phyloP scores from a whole-genome alignment of 2,329 filamentous ascomycete genomes.

The Paecilomyces fulvus region DNA sequence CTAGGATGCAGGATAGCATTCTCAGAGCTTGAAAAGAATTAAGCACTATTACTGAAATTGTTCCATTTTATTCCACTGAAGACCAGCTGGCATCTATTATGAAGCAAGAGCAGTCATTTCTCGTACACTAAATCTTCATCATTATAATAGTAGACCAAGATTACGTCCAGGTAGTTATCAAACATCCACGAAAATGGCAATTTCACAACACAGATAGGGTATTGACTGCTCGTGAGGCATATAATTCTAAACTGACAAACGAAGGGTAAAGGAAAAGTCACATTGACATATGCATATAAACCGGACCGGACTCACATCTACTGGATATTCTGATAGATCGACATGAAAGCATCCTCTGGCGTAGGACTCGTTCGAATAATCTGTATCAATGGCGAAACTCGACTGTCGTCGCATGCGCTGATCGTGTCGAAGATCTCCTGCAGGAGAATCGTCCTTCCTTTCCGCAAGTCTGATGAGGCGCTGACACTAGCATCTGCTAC shows the following conservation, averaged over 20 bases:
- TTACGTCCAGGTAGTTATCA: no score
- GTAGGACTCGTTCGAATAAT: conserved; percentile 19
- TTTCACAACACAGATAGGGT: no score
- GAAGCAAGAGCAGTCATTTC: no score
- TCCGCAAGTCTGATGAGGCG: conserved; percentile 12
- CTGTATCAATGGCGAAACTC: conserved; percentile 16
- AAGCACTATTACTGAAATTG: not conserved
- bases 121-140: no score
- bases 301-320: not conserved
- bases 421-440: conserved; percentile 19
- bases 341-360: conserved; percentile 20
- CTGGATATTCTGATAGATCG: conserved; percentile 8
- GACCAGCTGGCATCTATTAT: no score
- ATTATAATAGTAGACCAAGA: no score
- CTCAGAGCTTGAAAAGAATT: not conserved
- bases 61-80: not conserved
- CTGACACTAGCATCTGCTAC: not conserved
- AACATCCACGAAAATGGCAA: no score
- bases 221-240: not conserved
- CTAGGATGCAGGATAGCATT: not conserved
- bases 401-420: conserved; percentile 17
- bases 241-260: not conserved
- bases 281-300: not conserved
- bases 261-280: not conserved
- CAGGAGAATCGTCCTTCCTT: conserved; percentile 16